Evolutionary conservation across 1,284 basidiomycete genomes (phyloP).

Genomic region (Gymnopus androsaceus): DNA sequence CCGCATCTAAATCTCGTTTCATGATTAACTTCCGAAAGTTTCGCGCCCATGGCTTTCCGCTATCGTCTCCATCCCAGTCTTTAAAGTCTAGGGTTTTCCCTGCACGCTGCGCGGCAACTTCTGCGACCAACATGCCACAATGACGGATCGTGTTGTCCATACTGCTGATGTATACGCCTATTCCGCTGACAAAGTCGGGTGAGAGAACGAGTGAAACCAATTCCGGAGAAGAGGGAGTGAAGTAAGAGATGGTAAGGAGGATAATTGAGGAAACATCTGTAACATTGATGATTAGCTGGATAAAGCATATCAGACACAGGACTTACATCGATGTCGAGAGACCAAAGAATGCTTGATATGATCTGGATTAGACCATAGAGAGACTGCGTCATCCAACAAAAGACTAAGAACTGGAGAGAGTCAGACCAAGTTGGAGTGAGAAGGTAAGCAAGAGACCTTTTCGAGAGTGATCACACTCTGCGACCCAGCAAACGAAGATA

Average conservation of each 20-base stretch:
- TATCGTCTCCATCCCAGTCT: conserved; percentile 80
- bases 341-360: conserved; percentile 76
- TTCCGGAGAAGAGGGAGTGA: conserved; percentile 49
- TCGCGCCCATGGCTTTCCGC: conserved; percentile 69
- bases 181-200: conserved; percentile 68
- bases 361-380: conserved; percentile 66
- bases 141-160: conserved; percentile 76
- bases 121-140: conserved; percentile 94
- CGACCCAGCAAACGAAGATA: conserved; percentile 68
- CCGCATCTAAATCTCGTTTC: conserved; percentile 52
- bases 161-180: conserved; percentile 80
- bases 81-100: conserved; percentile 78
- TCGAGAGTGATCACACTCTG: conserved; percentile 29
- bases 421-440: neutral
- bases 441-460: conserved; percentile 11
- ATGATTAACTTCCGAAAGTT: conserved; percentile 54
- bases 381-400: conserved; percentile 50
- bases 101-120: conserved; percentile 65
- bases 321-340: conserved; percentile 66
- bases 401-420: conserved; percentile 43
- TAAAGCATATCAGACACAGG: neutral
- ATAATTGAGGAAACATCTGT: conserved; percentile 73
- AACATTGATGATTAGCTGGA: conserved; percentile 7
- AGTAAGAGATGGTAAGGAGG: conserved; percentile 61
- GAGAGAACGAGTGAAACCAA: conserved; percentile 51